Evolutionary conservation across 257 asterid genomes (phyloP).

Genomic region (Solanum megistacrolobum): DNA sequence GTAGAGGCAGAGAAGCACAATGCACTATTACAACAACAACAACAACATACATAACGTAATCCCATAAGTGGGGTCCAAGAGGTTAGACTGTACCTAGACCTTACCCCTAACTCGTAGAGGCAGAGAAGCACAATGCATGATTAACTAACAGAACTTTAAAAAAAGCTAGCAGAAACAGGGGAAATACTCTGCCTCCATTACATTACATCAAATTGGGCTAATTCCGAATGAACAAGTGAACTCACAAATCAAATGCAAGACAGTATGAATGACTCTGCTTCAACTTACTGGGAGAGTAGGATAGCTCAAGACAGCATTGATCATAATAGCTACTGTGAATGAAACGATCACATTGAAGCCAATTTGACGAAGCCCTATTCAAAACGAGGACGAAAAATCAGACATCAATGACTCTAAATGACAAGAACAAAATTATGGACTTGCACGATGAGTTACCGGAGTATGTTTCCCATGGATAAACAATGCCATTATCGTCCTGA

Average conservation of each 20-base stretch:
- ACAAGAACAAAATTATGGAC: background rate
- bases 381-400: background rate
- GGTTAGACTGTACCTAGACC: background rate
- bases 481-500: slow-evolving; percentile 66
- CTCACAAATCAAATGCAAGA: background rate
- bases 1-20: background rate
- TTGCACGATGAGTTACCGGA: slow-evolving; percentile 11
- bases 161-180: too few relatives aligned
- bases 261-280: background rate
- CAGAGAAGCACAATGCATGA: background rate
- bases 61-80: background rate
- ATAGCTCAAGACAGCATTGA: slow-evolving; percentile 52
- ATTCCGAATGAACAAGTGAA: background rate
- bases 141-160: background rate
- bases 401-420: background rate
- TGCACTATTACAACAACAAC: too few relatives aligned
- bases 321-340: slow-evolving; percentile 29
- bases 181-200: too few relatives aligned
- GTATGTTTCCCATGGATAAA: slow-evolving; percentile 72
- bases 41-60: too few relatives aligned
- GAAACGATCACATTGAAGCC: slow-evolving; percentile 67
- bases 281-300: slow-evolving; percentile 65
- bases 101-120: background rate
- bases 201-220: background rate
- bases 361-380: slow-evolving; percentile 47